phyloP scores from a whole-genome alignment of 495 filamentous ascomycete species.

The Recurvomyces mirabilis region DNA sequence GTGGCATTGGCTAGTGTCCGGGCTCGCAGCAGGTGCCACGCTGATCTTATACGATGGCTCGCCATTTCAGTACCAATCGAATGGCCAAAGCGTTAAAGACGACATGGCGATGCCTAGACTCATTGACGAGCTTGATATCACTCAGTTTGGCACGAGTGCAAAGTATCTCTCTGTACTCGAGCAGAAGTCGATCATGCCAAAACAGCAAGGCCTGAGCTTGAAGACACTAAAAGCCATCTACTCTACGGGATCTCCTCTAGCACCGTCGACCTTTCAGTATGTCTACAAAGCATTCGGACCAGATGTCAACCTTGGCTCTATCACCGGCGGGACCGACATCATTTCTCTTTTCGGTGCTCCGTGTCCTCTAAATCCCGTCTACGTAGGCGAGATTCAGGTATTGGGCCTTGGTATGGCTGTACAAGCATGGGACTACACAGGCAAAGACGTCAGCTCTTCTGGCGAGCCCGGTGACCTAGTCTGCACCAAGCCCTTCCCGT shows the following conservation, averaged over 20 bases:
- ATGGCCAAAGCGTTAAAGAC: constrained; percentile 34
- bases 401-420: constrained; percentile 87
- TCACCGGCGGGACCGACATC: constrained; percentile 87
- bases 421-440: constrained; percentile 55
- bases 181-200: constrained; percentile 60
- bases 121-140: constrained; percentile 61
- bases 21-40: constrained; percentile 64
- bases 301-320: constrained; percentile 66
- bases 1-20: constrained; percentile 92
- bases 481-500: constrained; percentile 76
- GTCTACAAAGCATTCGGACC: constrained; percentile 67
- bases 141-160: constrained; percentile 85
- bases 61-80: constrained; percentile 46
- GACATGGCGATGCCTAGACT: constrained; percentile 60
- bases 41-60: constrained; percentile 83
- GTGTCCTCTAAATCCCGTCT: constrained; percentile 75
- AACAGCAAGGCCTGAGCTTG: constrained; percentile 40
- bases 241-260: constrained; percentile 82
- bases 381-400: constrained; percentile 81
- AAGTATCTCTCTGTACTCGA: constrained; percentile 89
- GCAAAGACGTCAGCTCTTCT: constrained; percentile 40
- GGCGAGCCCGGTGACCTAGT: constrained; percentile 83
- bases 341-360: constrained; percentile 85
- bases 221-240: constrained; percentile 64
- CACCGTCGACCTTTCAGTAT: constrained; percentile 85